Base-by-base conservation (phyloP, 2,329 filamentous ascomycete species). In the Fusarium sp. region DNA sequence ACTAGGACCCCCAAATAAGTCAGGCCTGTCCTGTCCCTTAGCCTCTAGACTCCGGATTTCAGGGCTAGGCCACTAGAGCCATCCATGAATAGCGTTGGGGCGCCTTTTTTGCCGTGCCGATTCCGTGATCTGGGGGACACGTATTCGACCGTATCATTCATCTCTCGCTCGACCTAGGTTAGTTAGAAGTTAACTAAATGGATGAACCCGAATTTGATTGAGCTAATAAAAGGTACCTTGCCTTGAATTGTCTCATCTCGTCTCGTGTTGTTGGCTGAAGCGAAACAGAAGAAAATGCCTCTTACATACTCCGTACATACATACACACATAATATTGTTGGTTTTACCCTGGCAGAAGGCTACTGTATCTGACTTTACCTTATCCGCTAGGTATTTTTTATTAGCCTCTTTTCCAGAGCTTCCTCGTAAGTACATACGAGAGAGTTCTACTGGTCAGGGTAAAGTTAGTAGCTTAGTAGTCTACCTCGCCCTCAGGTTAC, bases 71-170 rank as follows among this genome's bases (percentile, higher is more conserved):
- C 42, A 66, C 47, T 70, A 58, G 58, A 65, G 44, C 38, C 42
- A 58, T 24, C 50, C 59, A 28, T 65, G 58, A 48, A 65, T 69
- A 58, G 45, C 70, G 62, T 74, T 73, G 70, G 71, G 69, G 66
- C 62, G 66, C 48, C 54, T 58, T 58, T 56, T 56, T 72, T 42
- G 48, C 63, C 67, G 67, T 74, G 71, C 71, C 71, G 71, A 68
- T 44, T 72, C 71, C 66, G 71, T 68, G 63, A 54, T 35, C 53
- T 55, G 38, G 53, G 63, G 63, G 57, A 72, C 69, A 69, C 69
- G 69, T 72, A 69, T 63, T 69, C 62, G 44, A 51, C 47, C 48
- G 58, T 39, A 51, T 36, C 35, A 36, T 35, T 38, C 54, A 50
- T 35, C 67, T 57, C 59, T 55, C 51, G 35, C 59, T 63, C 51